Evolutionary conservation across 2,329 filamentous ascomycete genomes (phyloP).

Genomic region (Fonsecaea erecta): DNA sequence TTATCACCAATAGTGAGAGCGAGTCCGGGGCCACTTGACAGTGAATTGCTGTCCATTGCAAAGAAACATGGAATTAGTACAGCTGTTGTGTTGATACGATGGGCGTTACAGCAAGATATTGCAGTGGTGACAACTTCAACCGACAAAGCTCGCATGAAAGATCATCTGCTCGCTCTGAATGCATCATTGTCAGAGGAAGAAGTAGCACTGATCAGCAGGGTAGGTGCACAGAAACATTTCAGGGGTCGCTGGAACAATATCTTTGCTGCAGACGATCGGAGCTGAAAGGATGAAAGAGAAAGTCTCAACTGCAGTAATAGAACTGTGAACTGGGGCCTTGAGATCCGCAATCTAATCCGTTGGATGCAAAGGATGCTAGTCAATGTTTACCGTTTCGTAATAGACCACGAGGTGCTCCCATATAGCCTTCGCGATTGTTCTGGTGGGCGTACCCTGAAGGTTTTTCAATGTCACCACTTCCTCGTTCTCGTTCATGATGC

Average conservation of each 20-base stretch:
- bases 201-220: slow-evolving; percentile 6
- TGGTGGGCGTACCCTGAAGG: not conserved
- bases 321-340: not conserved
- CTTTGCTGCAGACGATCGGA: slow-evolving; percentile 15
- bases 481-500: slow-evolving; percentile 16
- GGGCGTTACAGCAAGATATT: slow-evolving; percentile 15
- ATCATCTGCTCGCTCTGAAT: slow-evolving; percentile 13
- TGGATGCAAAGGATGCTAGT: not conserved
- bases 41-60: slow-evolving; percentile 8
- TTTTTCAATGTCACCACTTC: not conserved
- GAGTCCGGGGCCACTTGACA: slow-evolving; percentile 6
- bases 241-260: slow-evolving; percentile 16
- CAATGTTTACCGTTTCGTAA: not conserved
- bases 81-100: slow-evolving; percentile 12
- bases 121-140: slow-evolving; percentile 16
- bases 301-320: not conserved
- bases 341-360: not conserved
- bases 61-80: slow-evolving; percentile 15
- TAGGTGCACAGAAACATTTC: slow-evolving; percentile 16
- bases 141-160: slow-evolving; percentile 12
- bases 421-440: not conserved
- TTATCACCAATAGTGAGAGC: slow-evolving; percentile 16
- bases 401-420: not conserved
- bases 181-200: slow-evolving; percentile 2
- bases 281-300: not conserved